These are phyloP conservation scores for Pichia nakasei DNA, from an alignment of 805 yeast species.

Conservation along the genomic window DNA sequence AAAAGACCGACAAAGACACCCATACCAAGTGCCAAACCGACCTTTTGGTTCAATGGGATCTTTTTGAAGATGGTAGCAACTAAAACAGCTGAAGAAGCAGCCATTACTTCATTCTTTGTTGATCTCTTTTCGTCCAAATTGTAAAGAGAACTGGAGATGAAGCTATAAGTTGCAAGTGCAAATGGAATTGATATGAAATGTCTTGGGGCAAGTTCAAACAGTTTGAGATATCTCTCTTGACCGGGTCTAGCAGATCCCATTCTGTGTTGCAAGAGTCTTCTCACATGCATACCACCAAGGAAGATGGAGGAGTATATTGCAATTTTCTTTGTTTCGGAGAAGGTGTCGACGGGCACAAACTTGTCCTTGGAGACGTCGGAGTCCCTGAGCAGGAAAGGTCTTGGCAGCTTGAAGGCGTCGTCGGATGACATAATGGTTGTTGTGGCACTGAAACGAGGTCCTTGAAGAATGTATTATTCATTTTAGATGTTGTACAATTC, in stretches of 20 bases:
- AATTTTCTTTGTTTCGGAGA: constrained; percentile 22
- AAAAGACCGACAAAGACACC: constrained; percentile 38
- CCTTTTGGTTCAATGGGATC: constrained; percentile 27
- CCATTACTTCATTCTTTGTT: constrained; percentile 23
- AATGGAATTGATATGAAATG: constrained; percentile 28
- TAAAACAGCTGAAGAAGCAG: constrained; percentile 18
- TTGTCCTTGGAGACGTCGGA: constrained; percentile 7
- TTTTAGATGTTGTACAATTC: too few relatives aligned
- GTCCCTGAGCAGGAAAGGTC: constrained; percentile 23
- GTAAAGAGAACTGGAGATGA: constrained; percentile 24
- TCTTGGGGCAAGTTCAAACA: constrained; percentile 23
- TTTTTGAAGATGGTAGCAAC: constrained; percentile 20
- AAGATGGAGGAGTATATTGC: constrained; percentile 24
- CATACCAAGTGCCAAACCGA: constrained; percentile 39
- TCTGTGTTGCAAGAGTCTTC: constrained; percentile 28
- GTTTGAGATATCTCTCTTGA: constrained; percentile 24
- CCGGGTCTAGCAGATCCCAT: constrained; percentile 33
- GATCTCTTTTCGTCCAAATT: constrained; percentile 25
- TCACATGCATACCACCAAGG: constrained; percentile 29
- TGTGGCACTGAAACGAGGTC: too few relatives aligned
- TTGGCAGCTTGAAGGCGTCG: constrained; percentile 18
- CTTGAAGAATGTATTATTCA: too few relatives aligned
- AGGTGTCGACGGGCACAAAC: constrained; percentile 25
- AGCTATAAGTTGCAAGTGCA: constrained; percentile 26
- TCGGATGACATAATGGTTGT: neutral